Evolutionary conservation across 148 eudicot species (phyloP), one percentile per base, ranked within the genome.

Genomic region (Rhododendron molle): DNA sequence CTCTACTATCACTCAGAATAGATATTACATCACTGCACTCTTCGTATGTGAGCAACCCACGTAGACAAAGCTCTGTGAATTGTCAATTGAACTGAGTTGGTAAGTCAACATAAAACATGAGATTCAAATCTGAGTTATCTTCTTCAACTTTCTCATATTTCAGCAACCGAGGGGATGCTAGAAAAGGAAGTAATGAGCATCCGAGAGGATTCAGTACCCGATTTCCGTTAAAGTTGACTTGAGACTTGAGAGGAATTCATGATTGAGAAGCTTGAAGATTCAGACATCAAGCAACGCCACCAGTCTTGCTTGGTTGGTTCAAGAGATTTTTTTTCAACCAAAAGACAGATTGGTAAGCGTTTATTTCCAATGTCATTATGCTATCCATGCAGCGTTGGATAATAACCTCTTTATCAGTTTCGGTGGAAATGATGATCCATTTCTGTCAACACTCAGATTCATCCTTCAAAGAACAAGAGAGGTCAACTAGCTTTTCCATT

Each of bases 271-370:
- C 76, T 71, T 4, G 20, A 71, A 71, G 76, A 71, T 71, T 71
- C 20, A 32, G 16, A 71, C 40, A 15, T 30, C 40, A 32, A 32
- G 40, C 38, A 32, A 71, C 20, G 21, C 32, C 76, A 14, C 38
- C 76, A 14, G 76, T 71, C 40, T 30, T 71, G 76, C 76, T 71
- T 30, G 36, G 76, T 23, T 62, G 65, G 77, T n/a, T 85, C 62
- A 85, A 80, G 49, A 81, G 26, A 38, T 67, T 56, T 49, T 7
- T 40, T 77, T 84, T 38, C 78, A 49, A 43, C 46, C 54, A 36
- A 74, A 50, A 38, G 15, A 62, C 23, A 85, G 10, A 26, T 28
- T 23, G 65, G n/a, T 1, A 28, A 23, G 36, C 40, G n/a, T 23
- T 38, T 21, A 23, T n/a, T 21, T 73, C 32, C 7, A 13, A 21